Evolutionary conservation across 352 stramenopile species (phyloP).

Genomic region (Phytopythium delawarense): DNA sequence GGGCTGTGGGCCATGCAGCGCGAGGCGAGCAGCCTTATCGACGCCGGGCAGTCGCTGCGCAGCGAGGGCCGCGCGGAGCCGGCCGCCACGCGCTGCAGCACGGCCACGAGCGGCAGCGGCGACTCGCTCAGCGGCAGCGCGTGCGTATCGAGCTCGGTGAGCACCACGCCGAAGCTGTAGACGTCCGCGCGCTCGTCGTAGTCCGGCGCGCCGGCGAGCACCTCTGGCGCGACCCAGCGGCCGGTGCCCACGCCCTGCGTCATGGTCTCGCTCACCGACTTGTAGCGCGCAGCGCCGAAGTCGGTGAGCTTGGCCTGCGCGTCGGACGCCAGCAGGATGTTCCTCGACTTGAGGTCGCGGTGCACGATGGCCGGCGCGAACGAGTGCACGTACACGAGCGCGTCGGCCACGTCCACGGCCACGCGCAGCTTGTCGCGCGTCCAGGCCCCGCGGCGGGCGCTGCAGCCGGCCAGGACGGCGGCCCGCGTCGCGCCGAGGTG

Average conservation of each 20-base stretch:
- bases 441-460: not conserved
- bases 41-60: too few relatives aligned
- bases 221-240: conserved; percentile 33
- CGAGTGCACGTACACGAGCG: conserved; percentile 53
- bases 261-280: conserved; percentile 15
- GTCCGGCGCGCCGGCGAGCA: conserved; percentile 12
- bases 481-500: conserved; percentile 7
- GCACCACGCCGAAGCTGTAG: conserved; percentile 31
- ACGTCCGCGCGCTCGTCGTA: conserved; percentile 26
- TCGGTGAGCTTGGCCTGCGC: conserved; percentile 26
- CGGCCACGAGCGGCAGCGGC: conserved; percentile 11
- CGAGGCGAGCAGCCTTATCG: too few relatives aligned
- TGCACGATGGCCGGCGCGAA: conserved; percentile 43
- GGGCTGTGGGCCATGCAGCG: too few relatives aligned
- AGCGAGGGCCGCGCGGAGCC: conserved; percentile 12
- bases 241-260: conserved; percentile 14
- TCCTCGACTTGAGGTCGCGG: conserved; percentile 48
- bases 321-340: conserved; percentile 32
- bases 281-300: conserved; percentile 12
- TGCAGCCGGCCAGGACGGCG: not conserved
- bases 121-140: conserved; percentile 22
- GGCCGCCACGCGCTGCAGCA: conserved; percentile 34
- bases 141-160: conserved; percentile 45
- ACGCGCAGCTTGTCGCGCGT: conserved; percentile 13
- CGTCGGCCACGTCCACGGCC: conserved; percentile 41